Evolutionary conservation across 2,329 filamentous ascomycete genomes (phyloP).

Genomic region (Lecanosticta acicola): DNA sequence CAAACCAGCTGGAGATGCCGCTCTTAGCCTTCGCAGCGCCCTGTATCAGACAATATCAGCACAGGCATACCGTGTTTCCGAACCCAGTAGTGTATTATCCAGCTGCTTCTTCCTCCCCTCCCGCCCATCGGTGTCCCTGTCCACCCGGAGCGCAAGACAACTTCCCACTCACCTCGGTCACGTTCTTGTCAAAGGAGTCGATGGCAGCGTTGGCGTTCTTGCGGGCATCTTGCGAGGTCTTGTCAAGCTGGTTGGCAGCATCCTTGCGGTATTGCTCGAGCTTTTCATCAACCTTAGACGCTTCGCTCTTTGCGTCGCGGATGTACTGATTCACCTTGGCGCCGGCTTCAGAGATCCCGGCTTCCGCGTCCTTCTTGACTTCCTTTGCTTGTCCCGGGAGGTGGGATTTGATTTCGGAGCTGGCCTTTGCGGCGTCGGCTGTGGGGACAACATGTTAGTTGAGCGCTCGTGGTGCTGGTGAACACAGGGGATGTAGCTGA

Average conservation of each 20-base stretch:
- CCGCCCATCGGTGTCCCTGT: slow-evolving; percentile 14
- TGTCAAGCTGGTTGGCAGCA: slow-evolving; percentile 54
- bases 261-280: slow-evolving; percentile 34
- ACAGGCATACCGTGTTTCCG: neutral
- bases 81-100: slow-evolving; percentile 3
- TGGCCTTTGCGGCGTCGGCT: slow-evolving; percentile 73
- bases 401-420: slow-evolving; percentile 60
- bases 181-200: slow-evolving; percentile 75
- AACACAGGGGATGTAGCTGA: slow-evolving; percentile 42
- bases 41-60: slow-evolving; percentile 34
- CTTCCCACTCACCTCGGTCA: slow-evolving; percentile 43
- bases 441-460: slow-evolving; percentile 5
- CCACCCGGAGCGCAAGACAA: slow-evolving; percentile 16
- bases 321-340: slow-evolving; percentile 57
- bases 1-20: slow-evolving; percentile 80
- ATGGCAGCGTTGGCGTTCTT: slow-evolving; percentile 46
- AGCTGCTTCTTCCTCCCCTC: slow-evolving; percentile 7
- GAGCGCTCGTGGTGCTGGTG: neutral
- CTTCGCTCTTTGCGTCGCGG: slow-evolving; percentile 54
- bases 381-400: slow-evolving; percentile 58
- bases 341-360: slow-evolving; percentile 45
- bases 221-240: slow-evolving; percentile 49
- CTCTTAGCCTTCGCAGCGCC: slow-evolving; percentile 77
- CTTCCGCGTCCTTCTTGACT: slow-evolving; percentile 54
- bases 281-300: slow-evolving; percentile 28